Evolutionary conservation across 2,329 filamentous ascomycete genomes (phyloP).

Genomic region (Talaromyces rugulosus): DNA sequence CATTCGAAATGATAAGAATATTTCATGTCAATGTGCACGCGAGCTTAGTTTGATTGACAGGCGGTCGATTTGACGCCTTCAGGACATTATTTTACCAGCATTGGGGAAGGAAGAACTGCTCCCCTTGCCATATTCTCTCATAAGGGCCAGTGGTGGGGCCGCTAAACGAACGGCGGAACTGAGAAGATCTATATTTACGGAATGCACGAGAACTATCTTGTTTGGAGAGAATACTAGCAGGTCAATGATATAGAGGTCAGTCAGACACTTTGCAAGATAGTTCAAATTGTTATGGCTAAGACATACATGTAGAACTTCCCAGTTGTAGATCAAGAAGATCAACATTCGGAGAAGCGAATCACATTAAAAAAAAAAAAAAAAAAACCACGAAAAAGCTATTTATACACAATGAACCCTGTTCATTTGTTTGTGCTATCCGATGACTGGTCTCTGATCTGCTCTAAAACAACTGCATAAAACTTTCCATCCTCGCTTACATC

Average conservation of each 20-base stretch:
- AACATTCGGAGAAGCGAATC: too few species aligned
- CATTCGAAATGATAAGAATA: background rate
- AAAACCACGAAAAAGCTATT: too few species aligned
- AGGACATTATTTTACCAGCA: background rate
- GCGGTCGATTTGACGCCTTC: background rate
- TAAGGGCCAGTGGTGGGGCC: background rate
- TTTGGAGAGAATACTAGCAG: too few species aligned
- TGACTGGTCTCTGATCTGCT: slow-evolving; percentile 21
- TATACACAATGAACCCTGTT: background rate
- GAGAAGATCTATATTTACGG: too few species aligned
- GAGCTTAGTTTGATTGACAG: background rate
- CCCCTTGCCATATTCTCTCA: background rate
- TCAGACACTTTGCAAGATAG: too few species aligned
- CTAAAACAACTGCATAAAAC: slow-evolving; percentile 34
- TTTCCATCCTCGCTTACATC: slow-evolving; percentile 33
- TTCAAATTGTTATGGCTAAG: too few species aligned
- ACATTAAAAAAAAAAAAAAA: too few species aligned
- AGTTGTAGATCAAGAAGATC: too few species aligned
- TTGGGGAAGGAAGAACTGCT: background rate
- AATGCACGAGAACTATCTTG: too few species aligned
- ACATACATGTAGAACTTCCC: too few species aligned
- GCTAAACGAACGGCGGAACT: too few species aligned
- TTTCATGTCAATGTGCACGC: background rate
- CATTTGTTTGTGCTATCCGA: background rate
- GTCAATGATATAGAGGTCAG: too few species aligned